These are phyloP conservation scores for Heliamphora exappendiculata DNA, from an alignment of 148 eudicot genomes.

Conservation along the genomic window DNA sequence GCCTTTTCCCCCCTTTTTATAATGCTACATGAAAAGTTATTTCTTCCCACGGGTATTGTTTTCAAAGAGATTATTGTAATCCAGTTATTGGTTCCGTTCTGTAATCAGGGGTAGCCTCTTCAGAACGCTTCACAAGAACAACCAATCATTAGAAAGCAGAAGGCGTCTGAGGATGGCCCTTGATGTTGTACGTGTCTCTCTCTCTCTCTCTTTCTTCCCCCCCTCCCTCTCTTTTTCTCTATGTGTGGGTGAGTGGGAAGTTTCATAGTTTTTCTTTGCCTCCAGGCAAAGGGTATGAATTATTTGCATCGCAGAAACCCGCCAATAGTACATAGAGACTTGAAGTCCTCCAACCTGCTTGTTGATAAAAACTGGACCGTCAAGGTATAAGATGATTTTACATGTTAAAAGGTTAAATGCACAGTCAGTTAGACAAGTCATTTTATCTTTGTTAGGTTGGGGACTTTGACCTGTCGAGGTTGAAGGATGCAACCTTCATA, in stretches of 20 bases:
- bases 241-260: neutral
- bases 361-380: slow-evolving; percentile 98
- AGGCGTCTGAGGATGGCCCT: slow-evolving; percentile 78
- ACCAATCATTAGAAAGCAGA: slow-evolving; percentile 54
- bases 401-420: neutral
- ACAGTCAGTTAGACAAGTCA: too few relatives aligned
- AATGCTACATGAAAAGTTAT: neutral
- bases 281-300: slow-evolving; percentile 93
- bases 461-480: slow-evolving; percentile 95
- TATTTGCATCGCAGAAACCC: slow-evolving; percentile 88
- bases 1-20: neutral
- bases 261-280: slow-evolving; percentile 1
- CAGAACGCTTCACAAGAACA: slow-evolving; percentile 63
- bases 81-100: neutral
- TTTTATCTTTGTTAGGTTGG: slow-evolving; percentile 80
- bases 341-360: slow-evolving; percentile 94
- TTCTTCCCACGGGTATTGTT: neutral
- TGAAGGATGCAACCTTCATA: slow-evolving; percentile 80
- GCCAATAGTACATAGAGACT: slow-evolving; percentile 88
- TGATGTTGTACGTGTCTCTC: slow-evolving; percentile 58
- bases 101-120: slow-evolving; percentile 78
- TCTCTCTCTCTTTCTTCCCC: slow-evolving; percentile 1
- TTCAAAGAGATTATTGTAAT: neutral
- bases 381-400: slow-evolving; percentile 41
- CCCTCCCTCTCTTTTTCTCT: too few relatives aligned